A percentile compares a stretch with the other conserved stretches of the same genome.
phyloP scores from a whole-genome alignment of 2,329 filamentous ascomycete genomes.

The Talaromyces pinophilus region DNA sequence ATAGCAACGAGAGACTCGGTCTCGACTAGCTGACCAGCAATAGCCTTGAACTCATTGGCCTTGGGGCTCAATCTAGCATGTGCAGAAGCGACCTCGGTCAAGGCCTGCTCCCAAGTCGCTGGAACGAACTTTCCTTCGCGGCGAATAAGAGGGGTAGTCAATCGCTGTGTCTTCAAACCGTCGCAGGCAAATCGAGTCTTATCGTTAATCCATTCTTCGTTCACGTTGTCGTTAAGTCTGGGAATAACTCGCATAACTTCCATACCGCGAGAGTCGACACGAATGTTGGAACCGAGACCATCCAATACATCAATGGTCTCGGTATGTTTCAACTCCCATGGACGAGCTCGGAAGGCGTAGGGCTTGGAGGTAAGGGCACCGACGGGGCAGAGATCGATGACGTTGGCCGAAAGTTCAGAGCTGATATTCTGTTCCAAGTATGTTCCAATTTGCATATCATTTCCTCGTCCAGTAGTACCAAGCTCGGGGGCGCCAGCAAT shows the following conservation, averaged over 20 bases:
- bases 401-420: slow-evolving; percentile 92
- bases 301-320: slow-evolving; percentile 95
- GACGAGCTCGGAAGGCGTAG: slow-evolving; percentile 93
- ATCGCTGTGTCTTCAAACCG: slow-evolving; percentile 90
- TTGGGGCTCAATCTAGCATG: slow-evolving; percentile 77
- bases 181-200: slow-evolving; percentile 97
- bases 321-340: slow-evolving; percentile 95
- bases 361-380: slow-evolving; percentile 96
- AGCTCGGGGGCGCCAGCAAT: slow-evolving; percentile 93
- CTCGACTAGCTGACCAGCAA: slow-evolving; percentile 88
- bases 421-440: slow-evolving; percentile 94
- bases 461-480: slow-evolving; percentile 90
- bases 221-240: slow-evolving; percentile 93
- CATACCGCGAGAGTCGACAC: slow-evolving; percentile 86
- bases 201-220: slow-evolving; percentile 99
- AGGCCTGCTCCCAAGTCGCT: slow-evolving; percentile 91
- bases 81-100: slow-evolving; percentile 80
- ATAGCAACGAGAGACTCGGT: slow-evolving; percentile 92
- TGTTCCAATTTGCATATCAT: slow-evolving; percentile 96
- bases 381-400: slow-evolving; percentile 97
- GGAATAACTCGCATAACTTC: slow-evolving; percentile 96
- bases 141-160: slow-evolving; percentile 88
- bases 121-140: slow-evolving; percentile 89
- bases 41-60: slow-evolving; percentile 92
- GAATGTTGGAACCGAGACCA: slow-evolving; percentile 89